Evolutionary conservation across 108 stramenopile genomes (phyloP).

Genomic region (Nannochloropsis oceanica): DNA sequence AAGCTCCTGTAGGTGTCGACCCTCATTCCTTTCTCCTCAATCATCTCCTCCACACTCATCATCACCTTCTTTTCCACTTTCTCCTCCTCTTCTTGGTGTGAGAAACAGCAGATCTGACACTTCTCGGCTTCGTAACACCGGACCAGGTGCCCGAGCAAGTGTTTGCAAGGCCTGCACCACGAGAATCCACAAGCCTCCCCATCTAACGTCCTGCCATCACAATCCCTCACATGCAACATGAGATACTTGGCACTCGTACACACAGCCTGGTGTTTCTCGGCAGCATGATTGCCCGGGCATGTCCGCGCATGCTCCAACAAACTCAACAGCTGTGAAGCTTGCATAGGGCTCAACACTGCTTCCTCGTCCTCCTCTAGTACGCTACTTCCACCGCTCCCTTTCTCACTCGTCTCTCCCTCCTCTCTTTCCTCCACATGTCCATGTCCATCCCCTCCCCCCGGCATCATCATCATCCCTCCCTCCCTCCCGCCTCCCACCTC

Average conservation of each 20-base stretch:
- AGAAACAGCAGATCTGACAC: slow-evolving; percentile 5
- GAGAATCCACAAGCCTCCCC: slow-evolving; percentile 67
- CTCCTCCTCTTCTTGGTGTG: neutral
- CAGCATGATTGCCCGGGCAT: slow-evolving; percentile 46
- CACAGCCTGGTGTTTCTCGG: slow-evolving; percentile 50
- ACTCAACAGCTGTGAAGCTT: slow-evolving; percentile 50
- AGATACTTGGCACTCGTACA: slow-evolving; percentile 63
- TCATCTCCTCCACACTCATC: neutral
- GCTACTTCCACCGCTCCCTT: neutral
- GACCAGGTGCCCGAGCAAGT: slow-evolving; percentile 66
- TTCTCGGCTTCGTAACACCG: slow-evolving; percentile 38
- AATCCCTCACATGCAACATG: slow-evolving; percentile 81
- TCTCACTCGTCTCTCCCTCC: neutral
- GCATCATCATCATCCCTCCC: neutral
- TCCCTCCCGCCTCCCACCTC: neutral
- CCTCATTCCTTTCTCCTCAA: neutral
- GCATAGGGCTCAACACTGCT: slow-evolving; percentile 43
- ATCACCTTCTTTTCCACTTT: neutral
- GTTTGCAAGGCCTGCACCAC: slow-evolving; percentile 74
- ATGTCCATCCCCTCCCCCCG: neutral
- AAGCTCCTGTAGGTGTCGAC: neutral
- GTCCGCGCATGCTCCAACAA: slow-evolving; percentile 45
- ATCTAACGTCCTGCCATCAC: slow-evolving; percentile 45
- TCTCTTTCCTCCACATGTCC: neutral
- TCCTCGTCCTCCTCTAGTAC: neutral